Conservation (phyloP, 495 filamentous ascomycete genomes). For the Lasiosphaeriaceae sp. region DNA sequence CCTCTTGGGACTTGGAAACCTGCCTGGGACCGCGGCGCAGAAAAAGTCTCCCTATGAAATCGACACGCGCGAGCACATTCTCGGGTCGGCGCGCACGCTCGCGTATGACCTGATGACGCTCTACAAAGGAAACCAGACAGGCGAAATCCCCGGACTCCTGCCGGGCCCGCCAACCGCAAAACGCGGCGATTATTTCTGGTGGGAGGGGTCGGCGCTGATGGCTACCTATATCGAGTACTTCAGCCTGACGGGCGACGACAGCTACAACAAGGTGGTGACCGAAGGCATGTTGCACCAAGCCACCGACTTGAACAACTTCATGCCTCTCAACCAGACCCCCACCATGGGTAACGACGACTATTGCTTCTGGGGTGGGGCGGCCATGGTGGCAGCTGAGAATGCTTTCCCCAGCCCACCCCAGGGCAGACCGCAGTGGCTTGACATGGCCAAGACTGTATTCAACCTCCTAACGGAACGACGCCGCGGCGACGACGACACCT, state of each 20-base stretch:
- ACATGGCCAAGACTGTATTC: conserved; percentile 71
- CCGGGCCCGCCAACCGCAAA: conserved; percentile 46
- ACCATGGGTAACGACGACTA: conserved; percentile 80
- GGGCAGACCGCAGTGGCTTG: conserved; percentile 66
- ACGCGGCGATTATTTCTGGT: conserved; percentile 56
- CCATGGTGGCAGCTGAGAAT: conserved; percentile 71
- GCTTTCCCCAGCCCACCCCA: conserved; percentile 59
- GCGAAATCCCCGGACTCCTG: conserved; percentile 63
- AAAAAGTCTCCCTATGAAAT: not conserved
- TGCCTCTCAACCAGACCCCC: conserved; percentile 66
- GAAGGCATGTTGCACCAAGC: conserved; percentile 62
- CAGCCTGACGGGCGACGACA: conserved; percentile 59
- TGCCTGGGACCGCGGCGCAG: not conserved
- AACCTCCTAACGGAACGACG: conserved; percentile 62
- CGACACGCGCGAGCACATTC: not conserved
- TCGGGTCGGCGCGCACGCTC: conserved; percentile 52
- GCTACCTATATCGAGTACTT: conserved; percentile 60
- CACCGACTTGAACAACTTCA: conserved; percentile 55
- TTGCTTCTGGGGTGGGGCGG: conserved; percentile 75
- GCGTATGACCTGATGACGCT: conserved; percentile 61
- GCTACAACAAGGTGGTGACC: conserved; percentile 57
- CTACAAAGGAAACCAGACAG: conserved; percentile 57
- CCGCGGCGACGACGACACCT: conserved; percentile 43
- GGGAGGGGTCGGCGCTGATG: conserved; percentile 49
- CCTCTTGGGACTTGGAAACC: not conserved